phyloP scores from a whole-genome alignment of 1,139 yeast species.

The Suhomyces anneliseae region DNA sequence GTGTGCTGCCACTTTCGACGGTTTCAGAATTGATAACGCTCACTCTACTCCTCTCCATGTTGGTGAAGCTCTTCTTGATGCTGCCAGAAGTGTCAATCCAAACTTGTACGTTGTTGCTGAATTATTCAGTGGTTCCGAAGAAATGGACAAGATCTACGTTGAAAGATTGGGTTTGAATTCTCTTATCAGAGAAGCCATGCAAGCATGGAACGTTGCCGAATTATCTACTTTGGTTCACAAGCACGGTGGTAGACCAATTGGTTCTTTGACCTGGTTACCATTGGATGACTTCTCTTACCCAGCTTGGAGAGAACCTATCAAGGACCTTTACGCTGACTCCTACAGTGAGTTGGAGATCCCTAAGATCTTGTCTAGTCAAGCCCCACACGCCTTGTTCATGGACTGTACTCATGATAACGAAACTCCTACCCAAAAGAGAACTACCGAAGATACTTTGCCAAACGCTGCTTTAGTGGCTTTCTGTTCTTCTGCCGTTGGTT shows the following conservation, averaged over 20 bases:
- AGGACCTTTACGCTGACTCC: conserved; percentile 37
- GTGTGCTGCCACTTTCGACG: conserved; percentile 78
- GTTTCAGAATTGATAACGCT: conserved; percentile 92
- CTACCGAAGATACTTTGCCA: conserved; percentile 91
- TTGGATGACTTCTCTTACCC: conserved; percentile 71
- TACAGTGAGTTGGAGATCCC: conserved; percentile 62
- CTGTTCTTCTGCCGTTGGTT: conserved; percentile 92
- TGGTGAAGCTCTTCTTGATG: conserved; percentile 83
- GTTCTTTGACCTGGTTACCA: conserved; percentile 79
- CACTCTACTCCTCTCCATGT: conserved; percentile 96
- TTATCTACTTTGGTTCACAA: conserved; percentile 82
- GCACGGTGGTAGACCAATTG: conserved; percentile 95
- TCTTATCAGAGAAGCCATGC: conserved; percentile 95
- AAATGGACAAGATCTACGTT: conserved; percentile 84
- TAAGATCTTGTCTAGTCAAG: conserved; percentile 58
- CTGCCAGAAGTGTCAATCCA: conserved; percentile 83
- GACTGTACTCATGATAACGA: conserved; percentile 98
- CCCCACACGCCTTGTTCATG: conserved; percentile 93
- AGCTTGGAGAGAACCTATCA: conserved; percentile 43
- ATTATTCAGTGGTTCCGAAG: conserved; percentile 88
- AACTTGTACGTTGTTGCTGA: conserved; percentile 93
- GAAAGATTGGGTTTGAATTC: conserved; percentile 88
- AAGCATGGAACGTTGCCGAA: conserved; percentile 87
- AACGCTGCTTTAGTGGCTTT: conserved; percentile 93
- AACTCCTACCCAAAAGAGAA: conserved; percentile 83